These are phyloP conservation scores for Alternaria sp. DNA, from an alignment of 2,329 filamentous ascomycete genomes.

Conservation along the genomic window DNA sequence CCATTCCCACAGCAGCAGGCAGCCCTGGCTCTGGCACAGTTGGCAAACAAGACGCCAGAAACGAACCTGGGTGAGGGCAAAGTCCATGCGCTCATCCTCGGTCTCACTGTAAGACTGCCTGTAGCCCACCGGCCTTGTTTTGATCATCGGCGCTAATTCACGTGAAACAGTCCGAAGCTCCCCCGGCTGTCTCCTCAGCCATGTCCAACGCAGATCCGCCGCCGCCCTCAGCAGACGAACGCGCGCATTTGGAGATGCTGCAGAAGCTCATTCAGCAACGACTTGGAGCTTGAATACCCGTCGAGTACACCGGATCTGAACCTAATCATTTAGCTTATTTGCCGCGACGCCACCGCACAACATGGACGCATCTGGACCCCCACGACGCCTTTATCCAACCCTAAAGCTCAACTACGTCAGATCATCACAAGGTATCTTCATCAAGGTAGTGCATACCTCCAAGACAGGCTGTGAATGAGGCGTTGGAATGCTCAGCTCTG, in stretches of 20 bases:
- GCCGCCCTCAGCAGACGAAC: slow-evolving; percentile 36
- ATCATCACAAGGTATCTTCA: slow-evolving; percentile 5
- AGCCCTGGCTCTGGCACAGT: slow-evolving; percentile 69
- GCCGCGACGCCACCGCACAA: slow-evolving; percentile 29
- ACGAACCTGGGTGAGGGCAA: slow-evolving; percentile 59
- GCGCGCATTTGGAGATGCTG: slow-evolving; percentile 42
- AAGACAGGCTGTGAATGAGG: slow-evolving; percentile 13
- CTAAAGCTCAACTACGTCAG: slow-evolving; percentile 7
- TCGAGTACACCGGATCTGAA: slow-evolving; percentile 24
- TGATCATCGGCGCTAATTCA: slow-evolving; percentile 47
- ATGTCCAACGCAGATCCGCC: slow-evolving; percentile 40
- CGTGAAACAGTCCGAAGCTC: slow-evolving; percentile 53
- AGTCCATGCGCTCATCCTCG: slow-evolving; percentile 63
- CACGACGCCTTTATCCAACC: slow-evolving; percentile 21
- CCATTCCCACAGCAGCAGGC: slow-evolving; percentile 70
- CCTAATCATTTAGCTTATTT: slow-evolving; percentile 26
- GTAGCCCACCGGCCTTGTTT: slow-evolving; percentile 38
- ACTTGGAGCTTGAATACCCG: slow-evolving; percentile 35
- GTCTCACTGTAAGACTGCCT: slow-evolving; percentile 67
- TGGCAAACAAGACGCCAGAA: slow-evolving; percentile 62
- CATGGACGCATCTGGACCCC: slow-evolving; percentile 30
- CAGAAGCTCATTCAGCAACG: slow-evolving; percentile 45
- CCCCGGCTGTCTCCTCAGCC: slow-evolving; percentile 45
- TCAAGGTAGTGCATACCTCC: slow-evolving; percentile 2
- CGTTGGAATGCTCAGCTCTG: slow-evolving; percentile 12